Base-by-base conservation (phyloP, 2,329 filamentous ascomycete species). In the Sporothrix pallida region DNA sequence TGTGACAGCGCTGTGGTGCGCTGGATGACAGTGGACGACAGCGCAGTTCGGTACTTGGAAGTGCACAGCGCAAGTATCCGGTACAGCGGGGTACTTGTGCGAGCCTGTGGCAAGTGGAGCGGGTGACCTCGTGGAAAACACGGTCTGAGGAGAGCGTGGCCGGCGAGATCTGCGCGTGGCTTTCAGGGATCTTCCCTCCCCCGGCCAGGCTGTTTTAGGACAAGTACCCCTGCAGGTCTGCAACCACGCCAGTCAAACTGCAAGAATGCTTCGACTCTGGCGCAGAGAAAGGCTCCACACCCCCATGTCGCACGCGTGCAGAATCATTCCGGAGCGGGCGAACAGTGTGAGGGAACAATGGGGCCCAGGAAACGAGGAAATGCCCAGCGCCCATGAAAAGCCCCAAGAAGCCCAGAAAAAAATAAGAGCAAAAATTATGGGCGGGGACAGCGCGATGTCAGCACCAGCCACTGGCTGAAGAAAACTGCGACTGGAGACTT, bases 141-240 rank as follows among this genome's bases (percentile, higher is more conserved):
- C 74, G 75, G 72, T 63, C 73, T 76, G 73, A 73, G 76, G n/a
- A 76, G 74, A 77, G 75, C 78, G 76, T 78, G 78, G 77, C 77
- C 77, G 77, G 77, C 79, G 75, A 79, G 81, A 82, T 82, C 80
- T 79, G 80, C 81, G 81, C 81, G 81, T 82, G 81, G 80, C 81
- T 79, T 76, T 78, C 80, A 82, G 79, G 81, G 80, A 82, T 82
- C 76, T 76, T 75, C 75, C 76, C 76, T 77, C 78, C 76, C 62
- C 76, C 75, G 72, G 72, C 78, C 78, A 78, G 76, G 70, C 77
- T 77, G 77, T 75, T 80, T 81, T 77, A 73, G 76, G 78, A 75
- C 71, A 74, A 70, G 72, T n/a, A 73, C 76, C 78, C 77, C 78
- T 80, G 78, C 78, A 76, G 73, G 68, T 48, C 48, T 63, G 68